Evolutionary conservation across 1,284 basidiomycete species (phyloP), one percentile per base, ranked within the genome.

Genomic region (Sporisorium graminicola): DNA sequence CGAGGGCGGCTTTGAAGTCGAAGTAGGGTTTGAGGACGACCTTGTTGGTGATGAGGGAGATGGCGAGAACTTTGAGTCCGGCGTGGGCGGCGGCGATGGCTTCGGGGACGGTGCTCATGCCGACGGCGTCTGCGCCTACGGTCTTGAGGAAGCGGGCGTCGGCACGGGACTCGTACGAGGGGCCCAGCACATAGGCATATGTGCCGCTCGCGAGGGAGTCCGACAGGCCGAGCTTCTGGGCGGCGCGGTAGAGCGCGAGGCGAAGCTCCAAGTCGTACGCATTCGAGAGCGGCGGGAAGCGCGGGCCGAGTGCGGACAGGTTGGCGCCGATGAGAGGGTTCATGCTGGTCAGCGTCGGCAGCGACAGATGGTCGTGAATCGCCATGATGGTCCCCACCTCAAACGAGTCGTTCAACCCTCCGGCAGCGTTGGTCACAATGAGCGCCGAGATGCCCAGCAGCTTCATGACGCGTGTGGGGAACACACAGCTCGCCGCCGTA

Each of bases 91-190:
- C 93, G 0, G 90, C 92, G 20, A 94, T 87, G n/a, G 94, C 92
- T 86, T 94, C 93, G 0, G 93, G 93, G n/a, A 94, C 89, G 0
- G 93, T 94, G 76, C 91, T 93, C 93, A 94, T 94, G 3, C 93
- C 93, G 2, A 94, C 93, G 9, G 93, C 91, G 79, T 93, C 92
- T 18, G 78, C 80, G 13, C 80, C 80, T 8, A 69, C 68, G 12
- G 33, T 44, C 9, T 70, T 66, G 7, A 82, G 54, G 51, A 80
- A 79, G 4, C 51, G 42, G 9, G 74, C 78, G 33, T 82, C 80
- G 18, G 77, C 77, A 7, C 80, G 90, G 0, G 92, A 92, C 86
- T 94, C 93, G 84, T 94, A 94, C 5, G 92, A 92, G 1, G 93
- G 93, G 1, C 83, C 83, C 27, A 90, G 89, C 43, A 94, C 93